A percentile compares a stretch with the other conserved stretches of the same genome.
Evolutionary conservation across 73 alveolate genomes (phyloP).

Genomic region (Paramecium primaurelia): DNA sequence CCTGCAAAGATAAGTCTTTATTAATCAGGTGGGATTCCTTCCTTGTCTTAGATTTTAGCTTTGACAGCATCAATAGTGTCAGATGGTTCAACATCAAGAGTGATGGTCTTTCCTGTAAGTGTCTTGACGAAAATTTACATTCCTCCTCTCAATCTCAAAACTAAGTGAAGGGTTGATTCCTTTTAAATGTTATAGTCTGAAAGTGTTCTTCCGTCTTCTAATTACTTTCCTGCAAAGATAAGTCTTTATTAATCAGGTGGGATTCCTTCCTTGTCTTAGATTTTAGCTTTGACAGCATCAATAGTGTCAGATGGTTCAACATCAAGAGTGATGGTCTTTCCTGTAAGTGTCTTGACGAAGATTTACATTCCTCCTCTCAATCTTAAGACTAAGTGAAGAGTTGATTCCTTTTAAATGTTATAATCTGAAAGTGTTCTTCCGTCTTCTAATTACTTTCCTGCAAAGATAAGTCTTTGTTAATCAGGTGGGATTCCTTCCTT

Average conservation of each 20-base stretch:
- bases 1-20: slow-evolving; percentile 51
- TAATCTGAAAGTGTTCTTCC: slow-evolving; percentile 57
- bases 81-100: slow-evolving; percentile 51
- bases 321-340: slow-evolving; percentile 47
- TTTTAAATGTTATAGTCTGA: slow-evolving; percentile 49
- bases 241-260: slow-evolving; percentile 63
- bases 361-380: slow-evolving; percentile 61
- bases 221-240: slow-evolving; percentile 46
- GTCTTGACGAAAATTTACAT: slow-evolving; percentile 56
- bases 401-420: slow-evolving; percentile 58
- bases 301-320: slow-evolving; percentile 52
- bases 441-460: slow-evolving; percentile 51
- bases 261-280: slow-evolving; percentile 60
- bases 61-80: slow-evolving; percentile 54
- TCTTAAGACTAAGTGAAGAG: slow-evolving; percentile 46
- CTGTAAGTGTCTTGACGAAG: slow-evolving; percentile 46
- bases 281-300: slow-evolving; percentile 34
- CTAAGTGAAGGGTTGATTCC: slow-evolving; percentile 42
- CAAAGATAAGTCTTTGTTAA: slow-evolving; percentile 56
- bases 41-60: slow-evolving; percentile 42
- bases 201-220: slow-evolving; percentile 49
- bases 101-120: slow-evolving; percentile 59
- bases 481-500: slow-evolving; percentile 65
- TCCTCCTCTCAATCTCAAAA: slow-evolving; percentile 46
- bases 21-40: slow-evolving; percentile 54